phyloP scores from a whole-genome alignment of 148 eudicot genomes.

The Agrostemma githago region DNA sequence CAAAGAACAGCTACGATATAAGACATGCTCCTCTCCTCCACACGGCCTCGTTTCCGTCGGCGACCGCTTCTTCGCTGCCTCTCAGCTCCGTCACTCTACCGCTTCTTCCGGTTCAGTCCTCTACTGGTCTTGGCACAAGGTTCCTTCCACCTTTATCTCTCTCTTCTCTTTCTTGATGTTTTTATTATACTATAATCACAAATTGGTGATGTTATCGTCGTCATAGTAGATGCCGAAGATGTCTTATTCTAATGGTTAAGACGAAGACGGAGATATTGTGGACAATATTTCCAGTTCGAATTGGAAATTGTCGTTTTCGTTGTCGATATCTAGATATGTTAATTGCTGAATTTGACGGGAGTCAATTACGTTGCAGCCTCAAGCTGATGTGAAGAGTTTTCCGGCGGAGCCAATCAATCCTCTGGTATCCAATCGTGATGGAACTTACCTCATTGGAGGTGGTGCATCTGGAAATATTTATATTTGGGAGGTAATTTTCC shows the following conservation, averaged over 20 bases:
- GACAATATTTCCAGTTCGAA: too few species aligned
- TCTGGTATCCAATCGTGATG: conserved; percentile 55
- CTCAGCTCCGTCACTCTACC: conserved; percentile 58
- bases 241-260: too few species aligned
- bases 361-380: conserved; percentile 48
- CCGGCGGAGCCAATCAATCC: conserved; percentile 79
- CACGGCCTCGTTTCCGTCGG: conserved; percentile 68
- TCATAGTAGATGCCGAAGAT: too few species aligned
- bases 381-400: conserved; percentile 77
- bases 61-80: conserved; percentile 63
- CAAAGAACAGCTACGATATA: conserved; percentile 49
- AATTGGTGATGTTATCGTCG: not conserved
- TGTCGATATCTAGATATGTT: too few species aligned
- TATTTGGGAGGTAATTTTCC: conserved; percentile 69
- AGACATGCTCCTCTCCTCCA: conserved; percentile 57
- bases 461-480: conserved; percentile 71
- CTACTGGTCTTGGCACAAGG: conserved; percentile 93
- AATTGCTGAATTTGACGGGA: not conserved
- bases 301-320: not conserved
- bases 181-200: not conserved
- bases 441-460: conserved; percentile 76
- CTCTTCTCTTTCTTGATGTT: not conserved
- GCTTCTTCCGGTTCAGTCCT: conserved; percentile 65
- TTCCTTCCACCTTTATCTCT: conserved; percentile 6
- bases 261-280: too few species aligned